Conservation (phyloP, 2,329 filamentous ascomycete species). For the Alternaria brassicicola region DNA sequence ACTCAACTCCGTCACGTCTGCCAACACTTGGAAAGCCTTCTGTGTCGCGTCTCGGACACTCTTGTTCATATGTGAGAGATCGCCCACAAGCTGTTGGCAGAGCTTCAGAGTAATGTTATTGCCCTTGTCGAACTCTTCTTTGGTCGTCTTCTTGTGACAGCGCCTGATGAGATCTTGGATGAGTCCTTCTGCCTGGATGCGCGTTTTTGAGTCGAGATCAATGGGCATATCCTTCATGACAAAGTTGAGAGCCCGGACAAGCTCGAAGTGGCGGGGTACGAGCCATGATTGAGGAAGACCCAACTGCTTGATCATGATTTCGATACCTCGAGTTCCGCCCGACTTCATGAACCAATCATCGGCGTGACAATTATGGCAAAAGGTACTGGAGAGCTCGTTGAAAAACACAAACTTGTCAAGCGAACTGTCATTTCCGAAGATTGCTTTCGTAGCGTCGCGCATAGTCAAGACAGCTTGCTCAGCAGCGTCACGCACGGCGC, state of each 20-base stretch:
- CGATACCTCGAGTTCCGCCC: slow-evolving; percentile 88
- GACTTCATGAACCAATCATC: slow-evolving; percentile 99
- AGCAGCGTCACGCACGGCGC: slow-evolving; percentile 79
- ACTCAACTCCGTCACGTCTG: slow-evolving; percentile 75
- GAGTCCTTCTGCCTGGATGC: slow-evolving; percentile 80
- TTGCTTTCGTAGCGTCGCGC: slow-evolving; percentile 74
- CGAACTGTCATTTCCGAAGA: slow-evolving; percentile 76
- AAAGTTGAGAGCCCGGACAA: slow-evolving; percentile 89
- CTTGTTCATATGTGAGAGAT: slow-evolving; percentile 93
- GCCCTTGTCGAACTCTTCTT: slow-evolving; percentile 75
- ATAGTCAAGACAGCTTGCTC: slow-evolving; percentile 79
- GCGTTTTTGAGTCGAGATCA: slow-evolving; percentile 88
- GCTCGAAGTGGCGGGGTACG: slow-evolving; percentile 79
- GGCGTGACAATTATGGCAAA: slow-evolving; percentile 94
- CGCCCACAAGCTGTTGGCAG: slow-evolving; percentile 83
- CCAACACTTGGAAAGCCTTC: slow-evolving; percentile 78
- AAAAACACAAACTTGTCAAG: slow-evolving; percentile 85
- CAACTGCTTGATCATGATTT: slow-evolving; percentile 82
- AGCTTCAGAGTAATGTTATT: slow-evolving; percentile 74
- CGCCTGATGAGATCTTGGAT: slow-evolving; percentile 78
- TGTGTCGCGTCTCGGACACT: slow-evolving; percentile 90
- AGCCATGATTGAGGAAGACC: slow-evolving; percentile 87
- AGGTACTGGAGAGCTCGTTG: slow-evolving; percentile 77
- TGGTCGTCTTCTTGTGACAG: slow-evolving; percentile 79
- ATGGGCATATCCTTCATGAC: slow-evolving; percentile 98